Evolutionary conservation across 305 asterid species (phyloP).

Genomic region (Fraxinus greggii): DNA sequence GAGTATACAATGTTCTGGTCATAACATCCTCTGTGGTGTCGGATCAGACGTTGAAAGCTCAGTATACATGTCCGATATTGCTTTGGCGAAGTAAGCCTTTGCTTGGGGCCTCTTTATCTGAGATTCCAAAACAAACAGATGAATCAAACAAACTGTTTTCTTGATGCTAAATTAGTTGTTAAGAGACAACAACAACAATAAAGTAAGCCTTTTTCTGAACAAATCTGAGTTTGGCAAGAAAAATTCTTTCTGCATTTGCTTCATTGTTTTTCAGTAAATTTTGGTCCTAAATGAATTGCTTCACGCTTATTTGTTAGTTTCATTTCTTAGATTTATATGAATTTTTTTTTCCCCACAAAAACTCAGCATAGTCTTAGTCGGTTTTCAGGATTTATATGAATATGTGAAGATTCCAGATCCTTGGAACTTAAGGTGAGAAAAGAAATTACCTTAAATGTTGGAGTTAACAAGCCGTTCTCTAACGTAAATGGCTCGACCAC

Average conservation of each 20-base stretch:
- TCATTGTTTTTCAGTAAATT: background rate
- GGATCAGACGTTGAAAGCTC: conserved; percentile 76
- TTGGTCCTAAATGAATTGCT: background rate
- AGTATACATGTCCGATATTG: conserved; percentile 69
- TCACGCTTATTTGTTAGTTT: background rate
- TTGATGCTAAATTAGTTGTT: background rate
- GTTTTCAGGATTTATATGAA: background rate
- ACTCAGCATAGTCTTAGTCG: background rate
- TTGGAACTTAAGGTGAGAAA: background rate
- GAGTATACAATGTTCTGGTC: conserved; percentile 2
- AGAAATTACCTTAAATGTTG: conserved; percentile 79
- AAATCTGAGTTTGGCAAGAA: background rate
- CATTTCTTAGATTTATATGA: background rate
- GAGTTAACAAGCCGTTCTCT: conserved; percentile 89
- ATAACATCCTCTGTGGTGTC: conserved; percentile 39
- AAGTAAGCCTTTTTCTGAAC: background rate
- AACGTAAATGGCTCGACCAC: conserved; percentile 84
- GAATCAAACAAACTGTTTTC: background rate
- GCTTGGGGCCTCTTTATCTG: conserved; percentile 95
- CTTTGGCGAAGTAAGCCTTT: conserved; percentile 74
- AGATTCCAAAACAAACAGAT: conserved; percentile 11
- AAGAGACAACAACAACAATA: background rate
- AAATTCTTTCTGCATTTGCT: background rate
- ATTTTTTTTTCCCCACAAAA: background rate
- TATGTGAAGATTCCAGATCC: background rate